A percentile compares a stretch with the other conserved stretches of the same genome.
Evolutionary conservation across 2,329 filamentous ascomycete genomes (phyloP).

Genomic region (Verruconis gallopava): DNA sequence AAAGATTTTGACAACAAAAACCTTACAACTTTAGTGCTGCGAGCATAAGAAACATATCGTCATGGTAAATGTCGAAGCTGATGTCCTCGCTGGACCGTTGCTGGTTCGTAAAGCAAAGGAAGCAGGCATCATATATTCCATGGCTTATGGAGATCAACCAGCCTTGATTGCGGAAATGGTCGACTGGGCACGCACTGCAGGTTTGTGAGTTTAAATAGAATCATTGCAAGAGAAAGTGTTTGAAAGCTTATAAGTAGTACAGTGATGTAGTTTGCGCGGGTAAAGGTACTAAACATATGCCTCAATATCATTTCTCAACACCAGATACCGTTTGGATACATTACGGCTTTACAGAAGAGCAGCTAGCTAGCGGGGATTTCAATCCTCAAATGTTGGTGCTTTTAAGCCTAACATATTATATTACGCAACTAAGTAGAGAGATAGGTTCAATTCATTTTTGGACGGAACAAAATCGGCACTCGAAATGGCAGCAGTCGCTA

Average conservation of each 20-base stretch:
- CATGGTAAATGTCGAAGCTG: conserved; percentile 36
- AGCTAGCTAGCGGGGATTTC: conserved; percentile 30
- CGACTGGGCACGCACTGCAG: conserved; percentile 32
- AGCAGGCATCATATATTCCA: conserved; percentile 35
- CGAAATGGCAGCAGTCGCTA: conserved; percentile 37
- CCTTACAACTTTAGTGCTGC: conserved; percentile 23
- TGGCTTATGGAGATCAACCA: conserved; percentile 35
- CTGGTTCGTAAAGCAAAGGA: conserved; percentile 30
- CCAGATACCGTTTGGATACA: conserved; percentile 35
- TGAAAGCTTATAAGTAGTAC: too few relatives aligned
- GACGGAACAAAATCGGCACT: conserved; percentile 36
- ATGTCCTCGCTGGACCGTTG: conserved; percentile 31
- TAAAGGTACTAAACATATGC: conserved; percentile 35
- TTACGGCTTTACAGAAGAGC: conserved; percentile 34
- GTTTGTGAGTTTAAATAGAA: conserved; percentile 23
- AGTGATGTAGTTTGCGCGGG: conserved; percentile 31
- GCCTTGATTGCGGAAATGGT: conserved; percentile 32
- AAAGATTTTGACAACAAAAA: not conserved
- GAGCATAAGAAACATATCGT: conserved; percentile 38
- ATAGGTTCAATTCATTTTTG: conserved; percentile 37
- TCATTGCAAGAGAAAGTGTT: too few relatives aligned
- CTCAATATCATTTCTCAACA: conserved; percentile 33
- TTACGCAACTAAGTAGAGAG: too few relatives aligned
- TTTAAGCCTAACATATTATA: too few relatives aligned
- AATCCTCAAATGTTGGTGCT: conserved; percentile 37